A percentile compares a stretch with the other conserved stretches of the same genome.
Conservation (phyloP, 805 yeast genomes). For the Cyberlindnera lachancei region DNA sequence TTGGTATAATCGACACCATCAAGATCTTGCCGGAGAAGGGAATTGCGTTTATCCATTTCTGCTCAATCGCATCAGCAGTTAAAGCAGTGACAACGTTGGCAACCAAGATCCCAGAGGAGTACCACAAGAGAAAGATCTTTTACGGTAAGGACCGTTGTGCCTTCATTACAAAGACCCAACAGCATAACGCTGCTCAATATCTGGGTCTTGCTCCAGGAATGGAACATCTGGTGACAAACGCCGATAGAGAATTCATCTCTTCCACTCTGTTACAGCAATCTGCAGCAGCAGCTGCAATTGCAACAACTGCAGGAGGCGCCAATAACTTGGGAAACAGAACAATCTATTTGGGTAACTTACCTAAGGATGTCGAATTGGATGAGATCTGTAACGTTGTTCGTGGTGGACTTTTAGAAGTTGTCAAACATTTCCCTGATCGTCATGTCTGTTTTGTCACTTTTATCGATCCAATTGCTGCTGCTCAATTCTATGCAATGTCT, state of each 20-base stretch:
- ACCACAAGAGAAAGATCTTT: constrained; percentile 70
- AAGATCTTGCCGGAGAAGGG: constrained; percentile 76
- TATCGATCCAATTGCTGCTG: constrained; percentile 95
- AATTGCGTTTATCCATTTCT: constrained; percentile 85
- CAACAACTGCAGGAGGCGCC: constrained; percentile 91
- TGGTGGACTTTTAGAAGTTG: constrained; percentile 85
- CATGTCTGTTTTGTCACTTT: constrained; percentile 94
- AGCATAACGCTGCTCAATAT: constrained; percentile 94
- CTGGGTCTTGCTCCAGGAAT: constrained; percentile 85
- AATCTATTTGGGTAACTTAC: constrained; percentile 83
- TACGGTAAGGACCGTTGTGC: constrained; percentile 96
- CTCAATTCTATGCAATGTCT: constrained; percentile 93
- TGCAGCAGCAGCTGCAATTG: constrained; percentile 97
- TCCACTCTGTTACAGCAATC: constrained; percentile 84
- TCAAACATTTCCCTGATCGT: constrained; percentile 72
- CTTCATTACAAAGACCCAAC: constrained; percentile 89
- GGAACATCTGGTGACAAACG: constrained; percentile 70
- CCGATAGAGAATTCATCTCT: constrained; percentile 51
- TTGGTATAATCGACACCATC: constrained; percentile 80
- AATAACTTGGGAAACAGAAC: constrained; percentile 90
- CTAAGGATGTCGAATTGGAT: constrained; percentile 80
- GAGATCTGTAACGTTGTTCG: constrained; percentile 95
- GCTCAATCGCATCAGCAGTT: constrained; percentile 80
- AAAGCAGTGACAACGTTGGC: constrained; percentile 75
- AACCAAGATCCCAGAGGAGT: constrained; percentile 46